A percentile compares a stretch with the other conserved stretches of the same genome.
These are phyloP conservation scores for Penicillium bovifimosum DNA, from an alignment of 495 filamentous ascomycete genomes.

Conservation along the genomic window DNA sequence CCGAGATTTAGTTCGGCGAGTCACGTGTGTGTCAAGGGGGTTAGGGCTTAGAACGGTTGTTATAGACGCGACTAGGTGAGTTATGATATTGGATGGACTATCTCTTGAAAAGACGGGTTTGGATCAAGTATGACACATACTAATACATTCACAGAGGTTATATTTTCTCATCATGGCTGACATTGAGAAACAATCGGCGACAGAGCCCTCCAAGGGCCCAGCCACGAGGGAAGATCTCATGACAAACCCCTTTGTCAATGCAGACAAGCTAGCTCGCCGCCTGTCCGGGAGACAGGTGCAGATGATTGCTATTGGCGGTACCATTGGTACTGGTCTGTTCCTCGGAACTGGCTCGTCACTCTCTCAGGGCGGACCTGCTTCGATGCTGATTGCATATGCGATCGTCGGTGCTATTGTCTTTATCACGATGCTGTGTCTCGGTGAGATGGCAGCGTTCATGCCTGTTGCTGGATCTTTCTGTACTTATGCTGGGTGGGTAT, in stretches of 20 bases:
- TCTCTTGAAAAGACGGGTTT: too few species aligned
- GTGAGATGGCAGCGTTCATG: constrained; percentile 48
- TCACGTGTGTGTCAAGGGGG: too few species aligned
- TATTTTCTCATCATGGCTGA: constrained; percentile 13
- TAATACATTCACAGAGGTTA: neutral
- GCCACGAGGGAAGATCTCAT: constrained; percentile 1
- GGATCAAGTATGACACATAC: neutral
- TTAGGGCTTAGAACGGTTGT: too few species aligned
- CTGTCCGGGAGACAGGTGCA: constrained; percentile 50
- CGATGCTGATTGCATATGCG: constrained; percentile 53
- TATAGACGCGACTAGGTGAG: neutral
- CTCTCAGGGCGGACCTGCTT: constrained; percentile 55
- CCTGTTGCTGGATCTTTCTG: constrained; percentile 48
- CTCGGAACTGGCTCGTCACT: constrained; percentile 56
- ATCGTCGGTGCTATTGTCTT: constrained; percentile 47
- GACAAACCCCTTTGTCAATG: constrained; percentile 16
- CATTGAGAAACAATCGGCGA: constrained; percentile 23
- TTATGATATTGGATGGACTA: neutral
- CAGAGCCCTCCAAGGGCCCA: constrained; percentile 11
- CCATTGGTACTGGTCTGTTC: constrained; percentile 63
- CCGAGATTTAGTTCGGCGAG: too few species aligned
- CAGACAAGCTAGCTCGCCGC: constrained; percentile 32
- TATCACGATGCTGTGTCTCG: constrained; percentile 45
- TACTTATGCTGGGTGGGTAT: constrained; percentile 46
- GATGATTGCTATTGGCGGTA: constrained; percentile 59